Base-by-base conservation (phyloP, 2,329 filamentous ascomycete species). In the Dactylellina haptotyla region DNA sequence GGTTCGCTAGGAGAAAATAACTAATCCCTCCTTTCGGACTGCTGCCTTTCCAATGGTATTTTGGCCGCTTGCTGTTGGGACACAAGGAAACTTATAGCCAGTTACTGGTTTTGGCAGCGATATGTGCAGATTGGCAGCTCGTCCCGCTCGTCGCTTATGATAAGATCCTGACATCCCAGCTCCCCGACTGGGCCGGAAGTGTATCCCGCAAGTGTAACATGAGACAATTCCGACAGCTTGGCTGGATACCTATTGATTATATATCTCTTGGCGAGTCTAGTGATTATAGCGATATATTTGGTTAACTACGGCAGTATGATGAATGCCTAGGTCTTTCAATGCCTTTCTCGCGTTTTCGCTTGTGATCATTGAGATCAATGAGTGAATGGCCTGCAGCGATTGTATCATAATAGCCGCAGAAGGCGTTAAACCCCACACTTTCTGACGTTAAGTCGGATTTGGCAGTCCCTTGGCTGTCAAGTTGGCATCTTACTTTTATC, bases 131-230 rank as follows among this genome's bases (percentile, higher is more conserved):
- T 50, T 28, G 45, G 45, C 45, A 50, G 45, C 23, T 50, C 45
- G 45, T 50, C 45, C 45, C 45, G 45, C 45, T 43, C n/a, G 23
- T 50, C 45, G 45, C 45, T 50, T 50, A 25, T 50, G 45, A 50
- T 50, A 50, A 28, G 20, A 30, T 25, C 20, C 25, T 25, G 16
- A 25, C 10, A 50, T 10, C 20, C 45, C 41, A 20, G 41, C 23
- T 4, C 23, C n/a, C 45, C 20, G 20, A 3, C 4, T 28, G 20
- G 12, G 45, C n/a, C 20, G 45, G 8, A 28, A 20, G 8, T 28
- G 4, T 16, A 28, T 50, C 45, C 45, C 45, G 45, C n/a, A n/a
- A 50, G 45, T 50, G 45, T 50, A 50, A 50, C 45, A 20, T 12
- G 45, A 50, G 45, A 14, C 45, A 28, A 50, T 50, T 50, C 25